phyloP scores from a whole-genome alignment of 257 asterid genomes.

The Oldenlandia corymbosa region DNA sequence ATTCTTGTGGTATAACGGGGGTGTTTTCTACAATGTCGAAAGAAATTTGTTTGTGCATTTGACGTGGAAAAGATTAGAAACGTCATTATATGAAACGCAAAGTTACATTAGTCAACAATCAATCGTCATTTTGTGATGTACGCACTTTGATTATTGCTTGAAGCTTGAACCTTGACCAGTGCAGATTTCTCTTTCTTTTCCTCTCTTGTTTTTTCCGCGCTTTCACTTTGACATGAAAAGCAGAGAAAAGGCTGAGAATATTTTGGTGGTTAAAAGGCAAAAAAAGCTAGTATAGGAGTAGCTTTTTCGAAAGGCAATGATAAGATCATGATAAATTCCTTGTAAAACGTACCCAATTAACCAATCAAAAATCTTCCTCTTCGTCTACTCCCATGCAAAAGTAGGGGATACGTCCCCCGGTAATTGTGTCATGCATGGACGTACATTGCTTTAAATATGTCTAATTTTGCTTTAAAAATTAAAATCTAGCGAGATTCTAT shows the following conservation, averaged over 20 bases:
- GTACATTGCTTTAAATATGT: slow-evolving; percentile 22
- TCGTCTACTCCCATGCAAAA: slow-evolving; percentile 26
- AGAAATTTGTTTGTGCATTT: too few relatives aligned
- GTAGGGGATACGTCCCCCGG: slow-evolving; percentile 16
- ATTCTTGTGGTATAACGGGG: too few relatives aligned
- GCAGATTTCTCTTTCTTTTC: too few relatives aligned
- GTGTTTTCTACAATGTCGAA: too few relatives aligned
- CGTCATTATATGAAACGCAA: too few relatives aligned
- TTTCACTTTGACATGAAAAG: slow-evolving; percentile 49
- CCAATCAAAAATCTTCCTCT: slow-evolving; percentile 10
- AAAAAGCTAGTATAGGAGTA: neutral
- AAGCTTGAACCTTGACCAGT: too few relatives aligned
- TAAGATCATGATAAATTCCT: slow-evolving; percentile 44
- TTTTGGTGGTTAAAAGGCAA: slow-evolving; percentile 3
- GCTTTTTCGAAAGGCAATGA: slow-evolving; percentile 28
- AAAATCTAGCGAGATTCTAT: too few relatives aligned
- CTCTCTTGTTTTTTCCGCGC: neutral
- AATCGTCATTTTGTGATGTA: too few relatives aligned
- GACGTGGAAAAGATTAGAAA: too few relatives aligned
- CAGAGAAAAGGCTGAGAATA: slow-evolving; percentile 29
- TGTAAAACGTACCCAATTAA: slow-evolving; percentile 24
- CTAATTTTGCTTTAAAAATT: neutral
- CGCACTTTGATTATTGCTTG: too few relatives aligned
- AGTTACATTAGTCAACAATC: too few relatives aligned
- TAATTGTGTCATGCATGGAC: slow-evolving; percentile 32